phyloP scores from a whole-genome alignment of 176 grass and related monocot genomes.

The Bothriochloa decipiens region DNA sequence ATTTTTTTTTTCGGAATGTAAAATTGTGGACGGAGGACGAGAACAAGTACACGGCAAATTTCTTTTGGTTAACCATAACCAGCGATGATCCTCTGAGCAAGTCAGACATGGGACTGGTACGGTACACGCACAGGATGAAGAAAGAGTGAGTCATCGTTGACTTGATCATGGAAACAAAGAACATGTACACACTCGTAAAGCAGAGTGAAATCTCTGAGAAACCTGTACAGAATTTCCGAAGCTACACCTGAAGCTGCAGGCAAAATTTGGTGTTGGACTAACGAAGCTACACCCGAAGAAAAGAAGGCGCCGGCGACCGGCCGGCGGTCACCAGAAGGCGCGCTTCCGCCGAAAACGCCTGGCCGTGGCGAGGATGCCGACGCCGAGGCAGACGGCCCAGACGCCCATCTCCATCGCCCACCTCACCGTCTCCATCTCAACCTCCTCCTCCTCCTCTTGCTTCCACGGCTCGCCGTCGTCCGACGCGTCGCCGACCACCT shows the following conservation, averaged over 20 bases:
- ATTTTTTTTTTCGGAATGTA: no score
- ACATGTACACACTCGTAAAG: background rate
- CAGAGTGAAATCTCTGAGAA: background rate
- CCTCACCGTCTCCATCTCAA: conserved; percentile 50
- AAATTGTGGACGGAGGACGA: no score
- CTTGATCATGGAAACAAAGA: background rate
- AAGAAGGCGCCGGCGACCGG: no score
- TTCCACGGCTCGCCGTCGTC: background rate
- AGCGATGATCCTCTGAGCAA: no score
- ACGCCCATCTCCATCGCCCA: conserved; percentile 73
- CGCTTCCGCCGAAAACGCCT: conserved; percentile 28
- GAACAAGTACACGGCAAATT: no score
- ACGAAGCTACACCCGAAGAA: background rate
- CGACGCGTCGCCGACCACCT: conserved; percentile 27
- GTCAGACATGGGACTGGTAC: background rate
- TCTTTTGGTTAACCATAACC: no score
- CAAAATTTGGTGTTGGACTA: background rate
- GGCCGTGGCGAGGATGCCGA: conserved; percentile 55
- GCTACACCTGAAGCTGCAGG: background rate
- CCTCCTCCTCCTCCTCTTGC: background rate
- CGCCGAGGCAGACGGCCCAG: conserved; percentile 60
- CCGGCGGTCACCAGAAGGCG: conserved; percentile 36
- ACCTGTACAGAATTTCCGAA: background rate
- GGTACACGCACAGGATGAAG: background rate
- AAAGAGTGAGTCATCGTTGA: conserved; percentile 1